phyloP scores from a whole-genome alignment of 306 rosid species.

The Argentina anserina region DNA sequence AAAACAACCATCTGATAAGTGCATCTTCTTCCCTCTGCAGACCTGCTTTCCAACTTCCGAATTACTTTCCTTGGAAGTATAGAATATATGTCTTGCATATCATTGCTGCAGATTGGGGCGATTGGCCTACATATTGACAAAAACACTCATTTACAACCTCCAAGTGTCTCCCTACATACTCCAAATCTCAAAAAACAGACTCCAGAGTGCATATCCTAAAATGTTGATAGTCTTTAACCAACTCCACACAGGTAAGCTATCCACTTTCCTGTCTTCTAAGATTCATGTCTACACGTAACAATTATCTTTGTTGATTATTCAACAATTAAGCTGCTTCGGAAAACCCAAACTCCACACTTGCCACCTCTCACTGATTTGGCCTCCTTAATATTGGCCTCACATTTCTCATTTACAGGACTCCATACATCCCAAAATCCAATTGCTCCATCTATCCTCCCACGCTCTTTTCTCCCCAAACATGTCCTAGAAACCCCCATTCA shows the following conservation, averaged over 20 bases:
- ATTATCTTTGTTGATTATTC: too few species aligned
- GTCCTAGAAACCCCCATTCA: background rate
- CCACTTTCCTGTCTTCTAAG: background rate
- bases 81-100: too few species aligned
- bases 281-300: too few species aligned
- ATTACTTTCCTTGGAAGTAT: too few species aligned
- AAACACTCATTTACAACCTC: background rate
- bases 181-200: background rate
- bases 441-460: background rate
- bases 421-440: background rate
- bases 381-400: background rate
- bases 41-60: too few species aligned
- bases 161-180: background rate
- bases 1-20: too few species aligned
- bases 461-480: background rate
- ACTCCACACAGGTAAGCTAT: background rate
- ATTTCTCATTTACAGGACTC: background rate
- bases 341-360: background rate
- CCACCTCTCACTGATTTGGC: background rate
- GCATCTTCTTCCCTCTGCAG: too few species aligned
- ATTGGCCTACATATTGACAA: background rate
- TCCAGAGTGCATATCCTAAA: background rate
- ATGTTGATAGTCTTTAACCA: background rate
- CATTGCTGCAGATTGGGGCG: too few species aligned
- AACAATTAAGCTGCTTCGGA: background rate